These are phyloP conservation scores for Apiotrichum porosum DNA, from an alignment of 1,284 basidiomycete genomes.

Conservation along the genomic window DNA sequence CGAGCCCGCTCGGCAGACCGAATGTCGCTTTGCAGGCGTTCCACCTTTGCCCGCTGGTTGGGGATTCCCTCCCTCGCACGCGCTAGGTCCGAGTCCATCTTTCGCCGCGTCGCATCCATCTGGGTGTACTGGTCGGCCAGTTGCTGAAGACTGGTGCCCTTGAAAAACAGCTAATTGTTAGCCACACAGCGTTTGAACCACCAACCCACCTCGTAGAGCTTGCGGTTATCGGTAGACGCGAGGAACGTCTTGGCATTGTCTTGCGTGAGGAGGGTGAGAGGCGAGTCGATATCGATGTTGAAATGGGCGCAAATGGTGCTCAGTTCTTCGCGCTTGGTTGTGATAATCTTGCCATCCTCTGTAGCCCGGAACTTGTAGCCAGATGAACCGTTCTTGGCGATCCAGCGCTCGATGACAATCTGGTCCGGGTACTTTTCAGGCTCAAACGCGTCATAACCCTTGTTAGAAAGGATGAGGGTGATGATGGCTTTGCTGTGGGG, in stretches of 20 bases:
- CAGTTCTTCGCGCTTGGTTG: slow-evolving; percentile 78
- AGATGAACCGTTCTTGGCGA: slow-evolving; percentile 68
- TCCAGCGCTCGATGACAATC: slow-evolving; percentile 78
- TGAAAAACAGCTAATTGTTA: slow-evolving; percentile 75
- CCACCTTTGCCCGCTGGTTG: slow-evolving; percentile 18
- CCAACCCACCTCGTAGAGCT: slow-evolving; percentile 76
- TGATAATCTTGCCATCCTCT: slow-evolving; percentile 62
- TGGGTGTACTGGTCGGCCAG: slow-evolving; percentile 80
- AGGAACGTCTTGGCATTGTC: slow-evolving; percentile 81
- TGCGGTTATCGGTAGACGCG: slow-evolving; percentile 70
- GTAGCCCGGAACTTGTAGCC: slow-evolving; percentile 76
- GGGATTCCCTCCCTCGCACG: slow-evolving; percentile 21
- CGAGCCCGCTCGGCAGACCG: too few relatives aligned
- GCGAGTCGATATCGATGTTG: slow-evolving; percentile 90
- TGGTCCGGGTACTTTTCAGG: slow-evolving; percentile 75
- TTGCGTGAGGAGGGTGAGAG: slow-evolving; percentile 90
- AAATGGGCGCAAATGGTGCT: slow-evolving; percentile 85
- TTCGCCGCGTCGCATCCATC: slow-evolving; percentile 52
- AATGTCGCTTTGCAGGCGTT: slow-evolving; percentile 29
- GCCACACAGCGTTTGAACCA: neutral
- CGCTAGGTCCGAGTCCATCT: slow-evolving; percentile 21
- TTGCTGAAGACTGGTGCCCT: slow-evolving; percentile 85
- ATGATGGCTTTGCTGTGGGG: slow-evolving; percentile 64
- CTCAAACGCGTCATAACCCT: slow-evolving; percentile 81
- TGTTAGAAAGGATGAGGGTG: slow-evolving; percentile 75